phyloP scores from a whole-genome alignment of 805 yeast genomes.

The Priceomyces castillae region DNA sequence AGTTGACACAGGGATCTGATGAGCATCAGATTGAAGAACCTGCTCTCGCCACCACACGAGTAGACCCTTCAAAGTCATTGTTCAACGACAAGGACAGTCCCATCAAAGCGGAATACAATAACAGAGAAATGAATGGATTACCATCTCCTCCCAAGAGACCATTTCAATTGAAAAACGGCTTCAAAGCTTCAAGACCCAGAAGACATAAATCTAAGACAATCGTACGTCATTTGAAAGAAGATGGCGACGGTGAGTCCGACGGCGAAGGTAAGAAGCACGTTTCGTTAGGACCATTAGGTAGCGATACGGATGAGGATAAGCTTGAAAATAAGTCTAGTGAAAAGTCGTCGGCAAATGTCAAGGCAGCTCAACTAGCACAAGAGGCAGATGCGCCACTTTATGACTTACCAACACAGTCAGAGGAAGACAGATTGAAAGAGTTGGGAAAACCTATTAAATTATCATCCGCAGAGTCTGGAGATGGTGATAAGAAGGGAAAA shows the following conservation, averaged over 20 bases:
- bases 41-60: conserved; percentile 22
- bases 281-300: conserved; percentile 29
- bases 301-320: conserved; percentile 8
- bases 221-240: conserved; percentile 24
- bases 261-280: conserved; percentile 6
- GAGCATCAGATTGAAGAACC: conserved; percentile 36
- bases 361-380: conserved; percentile 35
- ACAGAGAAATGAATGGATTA: conserved; percentile 5
- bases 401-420: conserved; percentile 25
- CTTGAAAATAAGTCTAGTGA: conserved; percentile 13
- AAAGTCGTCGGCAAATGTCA: conserved; percentile 19
- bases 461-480: conserved; percentile 14
- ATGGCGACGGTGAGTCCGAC: background rate
- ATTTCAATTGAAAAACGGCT: conserved; percentile 25
- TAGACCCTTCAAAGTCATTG: conserved; percentile 23
- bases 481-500: background rate
- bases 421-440: conserved; percentile 16
- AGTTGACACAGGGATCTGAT: conserved; percentile 39
- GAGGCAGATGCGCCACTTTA: conserved; percentile 57
- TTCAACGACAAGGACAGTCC: conserved; percentile 36
- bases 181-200: conserved; percentile 30
- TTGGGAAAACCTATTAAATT: conserved; percentile 4
- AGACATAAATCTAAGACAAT: conserved; percentile 29
- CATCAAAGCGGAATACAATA: conserved; percentile 14
- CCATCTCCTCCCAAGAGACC: conserved; percentile 17